Base-by-base conservation (phyloP, 257 asterid species). In the Ballota nigra region DNA sequence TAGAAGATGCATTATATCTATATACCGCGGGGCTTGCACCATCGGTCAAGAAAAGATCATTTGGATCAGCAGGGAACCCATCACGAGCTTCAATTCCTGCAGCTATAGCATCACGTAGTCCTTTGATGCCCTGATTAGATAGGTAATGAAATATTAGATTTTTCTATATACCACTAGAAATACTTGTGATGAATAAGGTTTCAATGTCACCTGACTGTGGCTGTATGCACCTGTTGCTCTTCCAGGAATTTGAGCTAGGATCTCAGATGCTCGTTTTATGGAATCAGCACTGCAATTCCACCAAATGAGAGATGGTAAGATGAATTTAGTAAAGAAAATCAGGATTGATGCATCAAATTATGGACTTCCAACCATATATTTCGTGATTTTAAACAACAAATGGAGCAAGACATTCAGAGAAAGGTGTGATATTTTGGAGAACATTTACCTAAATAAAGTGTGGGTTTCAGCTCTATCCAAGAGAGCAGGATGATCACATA, bases 21-120 rank as follows among this genome's bases (percentile, higher is more conserved):
- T 34, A 24, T 86, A 95, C 99, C 76, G 96, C 99, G 29, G 99
- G 99, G 87, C 99, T 92, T 61, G 99, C 99, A 63, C 99, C 99
- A 79, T 95, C 99, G 12, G 99, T 95, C 92, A 95, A 80, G 90
- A 88, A 95, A 78, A 95, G 81, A 75, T 95, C 98, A 72, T 95
- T 83, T 47, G 98, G 90, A 83, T 95, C 89, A 34, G 94, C 88
- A 45, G 97, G 96, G 75, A 77, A 95, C 40, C 99, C 98, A 87
- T 95, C 99, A 57, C 99, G 99, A 70, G 90, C 96, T 85, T 88
- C 91, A 53, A 95, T 95, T 52, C 98, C 99, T 73, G 96, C 87
- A 76, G 96, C 96, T 60, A 95, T 95, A 33, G 92, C 70, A 80
- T 92, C 98, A 18, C 99, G 97, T 8, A 92, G 82, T 47, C 98